phyloP scores from a whole-genome alignment of 2,329 filamentous ascomycete species.

The Botrytis byssoidea region DNA sequence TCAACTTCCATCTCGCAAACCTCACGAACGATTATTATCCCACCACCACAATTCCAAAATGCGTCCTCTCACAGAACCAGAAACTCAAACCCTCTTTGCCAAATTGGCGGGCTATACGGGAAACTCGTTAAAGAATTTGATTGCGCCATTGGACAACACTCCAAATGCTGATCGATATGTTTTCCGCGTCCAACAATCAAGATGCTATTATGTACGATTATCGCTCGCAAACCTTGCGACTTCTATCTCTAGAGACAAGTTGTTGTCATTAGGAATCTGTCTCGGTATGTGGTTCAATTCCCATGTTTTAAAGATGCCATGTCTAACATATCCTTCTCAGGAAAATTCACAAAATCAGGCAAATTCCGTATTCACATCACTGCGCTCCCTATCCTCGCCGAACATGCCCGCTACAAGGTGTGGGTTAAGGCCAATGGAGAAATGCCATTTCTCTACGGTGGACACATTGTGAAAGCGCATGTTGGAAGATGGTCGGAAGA shows the following conservation, averaged over 20 bases:
- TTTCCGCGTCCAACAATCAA: slow-evolving; percentile 77
- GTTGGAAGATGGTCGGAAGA: slow-evolving; percentile 81
- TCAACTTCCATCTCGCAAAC: slow-evolving; percentile 6
- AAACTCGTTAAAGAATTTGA: slow-evolving; percentile 79
- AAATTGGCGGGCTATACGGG: slow-evolving; percentile 95
- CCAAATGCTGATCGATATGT: slow-evolving; percentile 75
- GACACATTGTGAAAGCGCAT: slow-evolving; percentile 81
- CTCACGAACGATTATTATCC: slow-evolving; percentile 6
- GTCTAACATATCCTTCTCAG: slow-evolving; percentile 43
- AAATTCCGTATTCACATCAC: slow-evolving; percentile 96
- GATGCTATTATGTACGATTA: slow-evolving; percentile 90
- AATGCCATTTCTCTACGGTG: slow-evolving; percentile 96
- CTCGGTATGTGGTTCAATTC: slow-evolving; percentile 50
- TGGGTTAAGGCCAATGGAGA: slow-evolving; percentile 96
- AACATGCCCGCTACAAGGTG: slow-evolving; percentile 92
- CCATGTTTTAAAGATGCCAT: background rate
- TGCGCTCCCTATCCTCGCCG: slow-evolving; percentile 77
- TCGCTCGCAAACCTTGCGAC: slow-evolving; percentile 90
- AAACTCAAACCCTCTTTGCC: slow-evolving; percentile 79
- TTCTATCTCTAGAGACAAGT: slow-evolving; percentile 74
- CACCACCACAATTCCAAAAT: slow-evolving; percentile 47
- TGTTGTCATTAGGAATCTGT: slow-evolving; percentile 86
- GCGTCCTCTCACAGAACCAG: slow-evolving; percentile 76
- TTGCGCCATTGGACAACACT: slow-evolving; percentile 67
- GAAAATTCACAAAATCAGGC: slow-evolving; percentile 94